These are phyloP conservation scores for Claviceps monticola DNA, from an alignment of 2,329 filamentous ascomycete species.

Conservation along the genomic window DNA sequence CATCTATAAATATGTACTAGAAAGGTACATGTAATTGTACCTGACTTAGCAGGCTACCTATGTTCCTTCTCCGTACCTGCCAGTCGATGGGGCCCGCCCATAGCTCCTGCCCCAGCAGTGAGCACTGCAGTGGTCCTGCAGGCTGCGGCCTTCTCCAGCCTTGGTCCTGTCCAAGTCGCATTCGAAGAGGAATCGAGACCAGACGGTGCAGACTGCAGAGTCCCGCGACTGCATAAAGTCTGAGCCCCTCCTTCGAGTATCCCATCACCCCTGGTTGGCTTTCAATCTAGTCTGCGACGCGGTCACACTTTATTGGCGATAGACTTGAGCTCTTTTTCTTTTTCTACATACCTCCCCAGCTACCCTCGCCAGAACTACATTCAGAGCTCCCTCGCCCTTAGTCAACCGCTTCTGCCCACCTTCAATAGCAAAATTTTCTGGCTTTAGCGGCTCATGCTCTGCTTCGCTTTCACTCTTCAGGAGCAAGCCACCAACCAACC, in stretches of 20 bases:
- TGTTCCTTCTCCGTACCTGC: too few species aligned
- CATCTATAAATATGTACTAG: too few species aligned
- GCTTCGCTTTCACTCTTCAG: neutral
- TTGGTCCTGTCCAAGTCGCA: neutral
- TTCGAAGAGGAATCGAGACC: neutral
- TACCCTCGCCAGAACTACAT: neutral
- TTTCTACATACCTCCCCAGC: neutral
- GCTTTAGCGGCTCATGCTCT: neutral
- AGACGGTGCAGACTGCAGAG: neutral
- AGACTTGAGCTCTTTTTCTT: neutral
- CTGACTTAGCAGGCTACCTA: too few species aligned
- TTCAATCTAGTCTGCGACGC: slow-evolving; percentile 1
- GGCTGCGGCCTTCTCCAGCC: neutral
- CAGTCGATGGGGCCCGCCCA: too few species aligned
- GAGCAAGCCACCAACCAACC: neutral
- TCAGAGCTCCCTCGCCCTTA: neutral
- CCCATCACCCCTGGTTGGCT: slow-evolving; percentile 5
- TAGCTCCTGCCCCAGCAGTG: neutral
- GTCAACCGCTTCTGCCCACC: neutral
- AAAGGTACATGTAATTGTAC: too few species aligned
- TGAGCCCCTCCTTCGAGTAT: slow-evolving; percentile 5
- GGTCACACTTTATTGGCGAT: neutral
- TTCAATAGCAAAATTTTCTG: neutral
- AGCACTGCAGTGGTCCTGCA: neutral
- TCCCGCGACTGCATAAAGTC: slow-evolving; percentile 6